phyloP scores from a whole-genome alignment of 1,284 basidiomycete genomes.

The Cutaneotrichosporon mucoides region DNA sequence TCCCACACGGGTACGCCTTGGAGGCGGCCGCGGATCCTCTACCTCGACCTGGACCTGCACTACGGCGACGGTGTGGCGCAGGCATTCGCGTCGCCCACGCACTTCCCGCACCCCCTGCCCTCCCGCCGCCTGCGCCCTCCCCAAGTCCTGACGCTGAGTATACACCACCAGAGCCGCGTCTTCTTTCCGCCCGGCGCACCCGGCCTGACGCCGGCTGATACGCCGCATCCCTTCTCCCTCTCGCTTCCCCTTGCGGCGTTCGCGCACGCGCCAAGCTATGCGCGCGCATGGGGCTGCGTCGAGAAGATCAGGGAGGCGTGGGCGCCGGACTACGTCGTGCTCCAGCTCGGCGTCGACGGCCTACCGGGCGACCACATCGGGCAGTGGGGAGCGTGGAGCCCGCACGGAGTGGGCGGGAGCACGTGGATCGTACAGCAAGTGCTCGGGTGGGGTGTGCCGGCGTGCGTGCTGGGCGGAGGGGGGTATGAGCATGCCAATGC shows the following conservation, averaged over 20 bases:
- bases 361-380: constrained; percentile 75
- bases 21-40: constrained; percentile 60
- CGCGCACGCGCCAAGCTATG: constrained; percentile 61
- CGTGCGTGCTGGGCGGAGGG: constrained; percentile 53
- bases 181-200: constrained; percentile 65
- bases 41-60: constrained; percentile 88
- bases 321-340: constrained; percentile 68
- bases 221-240: constrained; percentile 67
- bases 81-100: constrained; percentile 57
- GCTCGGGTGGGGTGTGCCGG: constrained; percentile 61
- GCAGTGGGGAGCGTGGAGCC: constrained; percentile 65
- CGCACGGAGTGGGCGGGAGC: constrained; percentile 62
- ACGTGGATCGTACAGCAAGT: constrained; percentile 66
- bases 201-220: constrained; percentile 49
- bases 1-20: too few species aligned
- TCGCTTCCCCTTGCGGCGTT: constrained; percentile 68
- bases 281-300: constrained; percentile 60
- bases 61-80: constrained; percentile 76
- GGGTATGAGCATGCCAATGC: constrained; percentile 78
- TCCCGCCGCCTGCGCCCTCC: constrained; percentile 41
- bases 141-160: constrained; percentile 68
- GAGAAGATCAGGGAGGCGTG: constrained; percentile 63
- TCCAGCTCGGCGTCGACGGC: constrained; percentile 84
- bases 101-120: constrained; percentile 11
- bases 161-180: constrained; percentile 74